Conservation (phyloP, 768 basidiomycete species). For the Ramaria sp. region DNA sequence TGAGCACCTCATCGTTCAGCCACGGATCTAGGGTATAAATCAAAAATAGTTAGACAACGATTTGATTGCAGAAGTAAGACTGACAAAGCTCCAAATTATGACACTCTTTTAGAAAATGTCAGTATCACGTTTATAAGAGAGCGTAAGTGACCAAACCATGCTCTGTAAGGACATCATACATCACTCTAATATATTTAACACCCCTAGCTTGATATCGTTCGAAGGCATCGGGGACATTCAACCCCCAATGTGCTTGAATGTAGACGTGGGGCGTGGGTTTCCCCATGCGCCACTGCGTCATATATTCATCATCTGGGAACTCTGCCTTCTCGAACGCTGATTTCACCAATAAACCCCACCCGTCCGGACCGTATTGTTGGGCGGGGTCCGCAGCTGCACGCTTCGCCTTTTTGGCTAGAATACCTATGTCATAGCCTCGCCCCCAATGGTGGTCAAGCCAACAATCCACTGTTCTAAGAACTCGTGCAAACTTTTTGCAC, state of each 20-base stretch:
- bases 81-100: not conserved
- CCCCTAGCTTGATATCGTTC: not conserved
- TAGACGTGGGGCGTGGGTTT: not conserved
- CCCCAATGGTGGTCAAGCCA: constrained; percentile 3
- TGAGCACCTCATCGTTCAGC: not conserved
- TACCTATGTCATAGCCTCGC: not conserved
- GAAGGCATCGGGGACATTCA: not conserved
- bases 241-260: not conserved
- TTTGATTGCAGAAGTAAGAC: not conserved
- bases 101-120: not conserved
- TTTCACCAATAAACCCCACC: constrained; percentile 4
- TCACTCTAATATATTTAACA: not conserved
- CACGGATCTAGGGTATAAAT: not conserved
- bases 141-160: not conserved
- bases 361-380: not conserved
- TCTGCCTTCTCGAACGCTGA: constrained; percentile 5
- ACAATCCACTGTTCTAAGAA: not conserved
- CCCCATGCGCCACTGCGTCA: not conserved
- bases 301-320: not conserved
- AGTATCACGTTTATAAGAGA: not conserved
- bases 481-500: not conserved
- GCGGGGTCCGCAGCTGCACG: not conserved
- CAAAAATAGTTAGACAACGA: not conserved
- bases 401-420: not conserved
- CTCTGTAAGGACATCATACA: constrained; percentile 5